Conservation (phyloP, 208 protist genomes). For the Perkinsela sp. region DNA sequence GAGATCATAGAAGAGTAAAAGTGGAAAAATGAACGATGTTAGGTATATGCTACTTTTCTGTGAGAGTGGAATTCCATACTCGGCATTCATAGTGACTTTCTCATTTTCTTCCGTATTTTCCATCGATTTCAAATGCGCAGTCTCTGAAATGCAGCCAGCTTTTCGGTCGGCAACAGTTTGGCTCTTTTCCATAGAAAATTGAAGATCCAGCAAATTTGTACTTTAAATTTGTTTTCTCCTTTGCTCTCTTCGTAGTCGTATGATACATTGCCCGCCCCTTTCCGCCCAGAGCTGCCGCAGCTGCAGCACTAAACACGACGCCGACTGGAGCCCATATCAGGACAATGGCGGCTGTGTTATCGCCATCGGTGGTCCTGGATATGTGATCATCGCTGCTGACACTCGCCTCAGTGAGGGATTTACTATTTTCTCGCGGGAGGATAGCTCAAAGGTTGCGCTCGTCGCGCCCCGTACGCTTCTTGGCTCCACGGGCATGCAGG, state of each 20-base stretch:
- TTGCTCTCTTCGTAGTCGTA: too few relatives aligned
- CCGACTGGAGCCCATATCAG: slow-evolving; percentile 60
- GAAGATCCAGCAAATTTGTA: too few relatives aligned
- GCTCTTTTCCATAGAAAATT: too few relatives aligned
- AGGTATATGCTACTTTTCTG: background rate
- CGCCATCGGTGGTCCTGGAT: slow-evolving; percentile 82
- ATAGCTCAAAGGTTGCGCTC: slow-evolving; percentile 70
- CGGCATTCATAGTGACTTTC: too few relatives aligned
- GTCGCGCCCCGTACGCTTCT: slow-evolving; percentile 70
- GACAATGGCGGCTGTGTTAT: slow-evolving; percentile 81
- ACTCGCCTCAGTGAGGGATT: slow-evolving; percentile 87
- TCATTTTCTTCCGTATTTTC: too few relatives aligned
- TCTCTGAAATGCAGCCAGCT: too few relatives aligned
- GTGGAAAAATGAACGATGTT: background rate
- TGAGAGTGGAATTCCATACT: too few relatives aligned
- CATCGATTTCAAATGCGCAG: too few relatives aligned
- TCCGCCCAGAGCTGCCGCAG: slow-evolving; percentile 6
- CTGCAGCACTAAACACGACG: slow-evolving; percentile 23
- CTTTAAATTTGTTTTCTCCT: too few relatives aligned
- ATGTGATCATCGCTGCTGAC: slow-evolving; percentile 83
- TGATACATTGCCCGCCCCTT: background rate
- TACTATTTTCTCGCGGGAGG: slow-evolving; percentile 73
- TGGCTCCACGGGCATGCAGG: slow-evolving; percentile 83
- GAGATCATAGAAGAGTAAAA: background rate
- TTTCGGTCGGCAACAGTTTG: too few relatives aligned